phyloP scores from a whole-genome alignment of 2,329 filamentous ascomycete species.

The Diaporthe sp. region DNA sequence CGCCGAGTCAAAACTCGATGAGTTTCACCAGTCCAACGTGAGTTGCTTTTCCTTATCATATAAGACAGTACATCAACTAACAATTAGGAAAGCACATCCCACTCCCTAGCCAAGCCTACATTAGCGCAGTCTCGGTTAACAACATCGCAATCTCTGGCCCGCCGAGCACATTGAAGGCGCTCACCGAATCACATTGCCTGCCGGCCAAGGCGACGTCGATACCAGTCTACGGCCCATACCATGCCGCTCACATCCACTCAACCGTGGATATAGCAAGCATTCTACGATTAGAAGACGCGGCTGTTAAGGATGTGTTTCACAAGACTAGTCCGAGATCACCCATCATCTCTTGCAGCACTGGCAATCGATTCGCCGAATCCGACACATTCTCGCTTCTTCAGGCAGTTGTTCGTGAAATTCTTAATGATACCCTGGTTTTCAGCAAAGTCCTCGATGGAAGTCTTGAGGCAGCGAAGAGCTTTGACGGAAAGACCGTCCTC shows the following conservation, averaged over 20 bases:
- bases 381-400: conserved; percentile 59
- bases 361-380: conserved; percentile 56
- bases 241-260: conserved; percentile 67
- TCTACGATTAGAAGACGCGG: conserved; percentile 58
- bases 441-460: conserved; percentile 64
- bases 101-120: conserved; percentile 62
- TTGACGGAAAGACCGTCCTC: conserved; percentile 57
- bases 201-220: conserved; percentile 61
- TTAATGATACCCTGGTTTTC: conserved; percentile 65
- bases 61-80: background rate
- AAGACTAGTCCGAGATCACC: conserved; percentile 60
- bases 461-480: conserved; percentile 57
- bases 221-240: conserved; percentile 70
- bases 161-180: conserved; percentile 60
- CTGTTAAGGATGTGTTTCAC: conserved; percentile 56
- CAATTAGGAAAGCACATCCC: conserved; percentile 54
- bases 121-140: conserved; percentile 65
- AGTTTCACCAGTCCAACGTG: conserved; percentile 71
- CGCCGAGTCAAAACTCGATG: conserved; percentile 63
- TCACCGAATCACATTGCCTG: conserved; percentile 58
- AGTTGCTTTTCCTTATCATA: conserved; percentile 42
- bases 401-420: conserved; percentile 62
- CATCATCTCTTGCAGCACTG: conserved; percentile 66
- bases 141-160: conserved; percentile 69
- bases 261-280: conserved; percentile 60